These are phyloP conservation scores for Scedosporium dehoogii DNA, from an alignment of 2,329 filamentous ascomycete genomes.

Conservation along the genomic window DNA sequence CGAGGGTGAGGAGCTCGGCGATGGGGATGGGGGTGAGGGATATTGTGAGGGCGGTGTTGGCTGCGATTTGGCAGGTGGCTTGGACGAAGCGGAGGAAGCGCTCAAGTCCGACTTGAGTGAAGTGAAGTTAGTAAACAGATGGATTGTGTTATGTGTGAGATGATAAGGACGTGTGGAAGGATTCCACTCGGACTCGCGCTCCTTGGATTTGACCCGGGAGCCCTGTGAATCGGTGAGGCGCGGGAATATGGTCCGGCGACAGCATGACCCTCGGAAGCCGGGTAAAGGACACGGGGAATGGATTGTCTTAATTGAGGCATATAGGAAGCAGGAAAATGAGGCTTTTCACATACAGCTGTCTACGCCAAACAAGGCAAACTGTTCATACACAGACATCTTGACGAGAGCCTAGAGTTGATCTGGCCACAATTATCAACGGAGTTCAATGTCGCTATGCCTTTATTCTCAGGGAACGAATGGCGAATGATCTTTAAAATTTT, in stretches of 20 bases:
- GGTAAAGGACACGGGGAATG: background rate
- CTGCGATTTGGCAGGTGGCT: conserved; percentile 36
- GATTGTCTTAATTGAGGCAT: background rate
- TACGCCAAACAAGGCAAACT: conserved; percentile 15
- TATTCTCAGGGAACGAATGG: background rate
- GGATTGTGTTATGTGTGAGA: background rate
- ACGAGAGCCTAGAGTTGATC: background rate
- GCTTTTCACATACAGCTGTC: conserved; percentile 4
- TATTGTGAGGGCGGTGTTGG: conserved; percentile 32
- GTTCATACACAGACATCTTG: conserved; percentile 20
- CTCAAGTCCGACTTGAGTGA: conserved; percentile 46
- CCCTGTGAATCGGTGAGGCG: background rate
- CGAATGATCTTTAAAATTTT: too few relatives aligned
- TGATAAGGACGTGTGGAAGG: background rate
- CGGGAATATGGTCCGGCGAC: background rate
- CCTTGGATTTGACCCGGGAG: too few relatives aligned
- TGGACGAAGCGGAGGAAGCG: conserved; percentile 50
- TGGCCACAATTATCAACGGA: too few relatives aligned
- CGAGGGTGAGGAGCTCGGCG: conserved; percentile 18
- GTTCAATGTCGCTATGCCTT: too few relatives aligned
- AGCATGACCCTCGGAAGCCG: background rate
- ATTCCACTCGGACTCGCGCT: too few relatives aligned
- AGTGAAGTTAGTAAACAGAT: background rate
- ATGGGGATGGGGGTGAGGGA: conserved; percentile 20
- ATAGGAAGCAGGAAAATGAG: background rate